Conservation (phyloP, 2,329 filamentous ascomycete species). For the Cordyceps cicadae region DNA sequence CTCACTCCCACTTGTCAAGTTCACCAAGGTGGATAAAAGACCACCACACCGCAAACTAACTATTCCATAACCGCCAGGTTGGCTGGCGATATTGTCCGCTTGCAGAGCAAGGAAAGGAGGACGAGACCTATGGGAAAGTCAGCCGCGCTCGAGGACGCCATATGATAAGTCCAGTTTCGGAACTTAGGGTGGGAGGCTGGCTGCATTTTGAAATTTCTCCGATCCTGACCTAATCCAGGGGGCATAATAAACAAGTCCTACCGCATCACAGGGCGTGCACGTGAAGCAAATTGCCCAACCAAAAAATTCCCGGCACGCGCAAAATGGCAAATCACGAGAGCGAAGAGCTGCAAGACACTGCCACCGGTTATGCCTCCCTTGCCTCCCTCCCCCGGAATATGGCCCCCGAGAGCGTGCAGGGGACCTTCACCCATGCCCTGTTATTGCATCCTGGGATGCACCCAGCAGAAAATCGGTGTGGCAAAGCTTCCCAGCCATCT, state of each 20-base stretch:
- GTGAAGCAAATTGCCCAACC: background rate
- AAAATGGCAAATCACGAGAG: background rate
- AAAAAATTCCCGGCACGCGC: background rate
- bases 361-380: background rate
- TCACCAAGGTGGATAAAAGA: background rate
- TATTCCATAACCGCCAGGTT: background rate
- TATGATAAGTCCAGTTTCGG: too few species aligned
- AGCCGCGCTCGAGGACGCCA: background rate
- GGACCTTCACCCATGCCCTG: background rate
- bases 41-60: background rate
- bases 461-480: background rate
- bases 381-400: background rate
- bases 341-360: background rate
- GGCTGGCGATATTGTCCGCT: background rate
- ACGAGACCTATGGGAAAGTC: background rate
- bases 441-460: background rate
- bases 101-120: background rate
- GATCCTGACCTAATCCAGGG: background rate
- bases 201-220: background rate
- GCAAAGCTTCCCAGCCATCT: background rate
- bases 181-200: background rate
- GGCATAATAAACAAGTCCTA: background rate
- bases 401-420: background rate
- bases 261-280: slow-evolving; percentile 5
- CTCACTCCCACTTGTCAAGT: background rate